Evolutionary conservation across 495 filamentous ascomycete genomes (phyloP), one percentile per base, ranked within the genome.

Genomic region (Hyaloscypha variabilis): DNA sequence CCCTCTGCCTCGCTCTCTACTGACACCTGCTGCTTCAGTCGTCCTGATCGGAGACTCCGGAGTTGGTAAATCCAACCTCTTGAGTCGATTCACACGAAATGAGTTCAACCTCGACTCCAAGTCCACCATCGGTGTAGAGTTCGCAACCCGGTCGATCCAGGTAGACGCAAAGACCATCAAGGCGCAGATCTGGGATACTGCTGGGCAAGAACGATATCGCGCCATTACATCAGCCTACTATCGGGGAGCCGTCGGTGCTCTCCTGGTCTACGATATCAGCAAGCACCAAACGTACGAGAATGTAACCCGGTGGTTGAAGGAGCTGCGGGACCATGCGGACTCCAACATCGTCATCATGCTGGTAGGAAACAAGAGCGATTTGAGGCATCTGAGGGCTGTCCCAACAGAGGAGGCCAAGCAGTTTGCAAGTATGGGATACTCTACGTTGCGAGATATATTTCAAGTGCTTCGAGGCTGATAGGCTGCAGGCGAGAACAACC

Each of bases 111-210:
- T 98, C 65, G 95, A 99, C 80, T 97, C 94, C 77, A 99, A 99
- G 88, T 98, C 96, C 62, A 99, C 95, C 68, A 99, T 99, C 83
- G 95, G 95, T 74, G 95, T 99, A 72, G 95, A 99, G 82, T 99
- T 99, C 77, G 95, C 95, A 69, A 99, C 95, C 66, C 90, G 95
- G 61, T 97, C 93, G 67, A 98, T 99, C 80, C 95, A 98, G 79
- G 96, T 99, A 73, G 96, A 99, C 81, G 88, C 90, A 72, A 99
- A 99, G 86, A 99, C 95, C 70, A 99, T 99, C 89, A 99, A 99
- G 85, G 95, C 95, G 72, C 95, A 99, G 84, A 99, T 99, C 76
- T 99, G 96, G 96, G 96, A 99, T 83, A 99, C 96, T 62, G 96
- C 96, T 60, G 96, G 96, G 73, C 96, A 99, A 81, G 96, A 99